Percentiles rank a stretch among this genome's conserved stretches.
phyloP scores from a whole-genome alignment of 2,329 filamentous ascomycete genomes.

The Neonectria punicea region DNA sequence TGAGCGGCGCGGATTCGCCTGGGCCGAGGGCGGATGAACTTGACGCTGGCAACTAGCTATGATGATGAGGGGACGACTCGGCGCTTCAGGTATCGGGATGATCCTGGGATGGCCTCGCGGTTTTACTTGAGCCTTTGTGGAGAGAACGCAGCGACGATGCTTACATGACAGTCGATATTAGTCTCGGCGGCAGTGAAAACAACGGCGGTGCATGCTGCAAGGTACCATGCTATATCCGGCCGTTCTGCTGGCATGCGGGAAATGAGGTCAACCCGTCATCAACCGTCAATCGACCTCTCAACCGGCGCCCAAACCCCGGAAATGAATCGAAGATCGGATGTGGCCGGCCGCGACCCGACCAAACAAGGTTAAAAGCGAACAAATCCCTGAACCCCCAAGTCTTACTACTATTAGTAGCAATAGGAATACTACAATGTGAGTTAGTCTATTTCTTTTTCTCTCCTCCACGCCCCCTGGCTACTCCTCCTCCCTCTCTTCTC shows the following conservation, averaged over 20 bases:
- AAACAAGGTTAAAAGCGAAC: conserved; percentile 8
- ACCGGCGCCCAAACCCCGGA: not conserved
- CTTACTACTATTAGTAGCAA: too few species aligned
- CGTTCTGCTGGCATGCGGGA: not conserved
- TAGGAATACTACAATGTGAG: not conserved
- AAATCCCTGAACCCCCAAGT: not conserved
- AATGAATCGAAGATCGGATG: conserved; percentile 14
- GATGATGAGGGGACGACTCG: not conserved
- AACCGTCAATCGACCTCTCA: conserved; percentile 7
- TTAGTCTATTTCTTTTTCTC: not conserved
- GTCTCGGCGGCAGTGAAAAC: not conserved
- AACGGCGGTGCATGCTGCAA: not conserved
- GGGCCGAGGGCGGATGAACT: conserved; percentile 18
- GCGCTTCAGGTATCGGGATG: not conserved
- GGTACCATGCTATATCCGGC: not conserved
- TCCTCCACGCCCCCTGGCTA: not conserved
- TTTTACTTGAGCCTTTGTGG: not conserved
- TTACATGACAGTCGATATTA: not conserved
- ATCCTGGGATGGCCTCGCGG: not conserved
- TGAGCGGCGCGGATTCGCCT: conserved; percentile 6
- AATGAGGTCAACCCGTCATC: not conserved
- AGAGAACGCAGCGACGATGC: not conserved
- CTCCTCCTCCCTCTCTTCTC: not conserved
- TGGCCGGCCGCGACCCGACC: conserved; percentile 4
- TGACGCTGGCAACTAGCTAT: not conserved